Conservation (phyloP, 2,329 filamentous ascomycete species). For the Apiospora aurea region DNA sequence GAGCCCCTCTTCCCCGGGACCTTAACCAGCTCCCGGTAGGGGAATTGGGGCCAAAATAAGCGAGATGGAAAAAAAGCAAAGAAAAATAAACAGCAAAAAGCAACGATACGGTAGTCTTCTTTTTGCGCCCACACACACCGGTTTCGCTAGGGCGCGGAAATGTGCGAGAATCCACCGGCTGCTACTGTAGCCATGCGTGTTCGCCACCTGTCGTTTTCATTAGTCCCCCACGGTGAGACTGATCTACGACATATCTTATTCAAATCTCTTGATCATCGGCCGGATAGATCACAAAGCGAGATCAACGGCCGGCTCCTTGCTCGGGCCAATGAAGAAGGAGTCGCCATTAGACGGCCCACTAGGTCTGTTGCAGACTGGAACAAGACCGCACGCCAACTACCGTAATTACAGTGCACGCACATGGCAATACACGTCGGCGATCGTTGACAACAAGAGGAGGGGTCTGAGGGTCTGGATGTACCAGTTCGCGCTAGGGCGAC, state of each 20-base stretch:
- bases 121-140: not conserved
- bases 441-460: not conserved
- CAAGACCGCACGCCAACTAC: not conserved
- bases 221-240: not conserved
- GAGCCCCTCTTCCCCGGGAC: not conserved
- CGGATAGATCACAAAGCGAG: conserved; percentile 10
- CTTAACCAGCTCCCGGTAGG: not conserved
- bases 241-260: conserved; percentile 17
- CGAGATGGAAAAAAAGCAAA: not conserved
- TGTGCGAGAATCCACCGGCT: not conserved
- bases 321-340: not conserved
- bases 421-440: not conserved
- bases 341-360: not conserved
- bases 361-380: conserved; percentile 12
- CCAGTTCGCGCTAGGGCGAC: conserved; percentile 5
- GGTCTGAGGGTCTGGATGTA: not conserved
- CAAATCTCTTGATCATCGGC: not conserved
- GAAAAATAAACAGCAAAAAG: not conserved
- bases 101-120: not conserved
- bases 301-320: conserved; percentile 4
- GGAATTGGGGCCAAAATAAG: not conserved
- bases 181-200: not conserved
- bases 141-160: not conserved
- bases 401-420: not conserved
- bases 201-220: not conserved